Percentiles rank a stretch among this genome's conserved stretches.
These are phyloP conservation scores for Dryadomyces quercus-mongolicae DNA, from an alignment of 2,329 filamentous ascomycete genomes.

Conservation along the genomic window DNA sequence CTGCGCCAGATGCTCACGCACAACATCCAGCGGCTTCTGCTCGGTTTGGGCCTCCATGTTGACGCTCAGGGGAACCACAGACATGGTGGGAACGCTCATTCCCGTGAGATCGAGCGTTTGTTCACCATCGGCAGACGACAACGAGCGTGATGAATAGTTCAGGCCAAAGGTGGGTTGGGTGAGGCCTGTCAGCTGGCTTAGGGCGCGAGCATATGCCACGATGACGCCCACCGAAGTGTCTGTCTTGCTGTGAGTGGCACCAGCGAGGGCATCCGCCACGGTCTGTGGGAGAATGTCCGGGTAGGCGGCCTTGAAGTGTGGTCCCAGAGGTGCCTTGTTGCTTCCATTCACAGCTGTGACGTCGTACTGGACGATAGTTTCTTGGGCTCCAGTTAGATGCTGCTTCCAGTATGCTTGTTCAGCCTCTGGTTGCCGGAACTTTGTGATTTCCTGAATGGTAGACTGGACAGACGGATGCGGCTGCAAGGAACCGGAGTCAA, in stretches of 20 bases:
- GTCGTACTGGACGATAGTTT: background rate
- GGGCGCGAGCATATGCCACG: constrained; percentile 7
- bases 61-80: background rate
- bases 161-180: constrained; percentile 10
- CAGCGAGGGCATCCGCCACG: background rate
- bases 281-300: background rate
- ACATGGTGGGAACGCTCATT: background rate
- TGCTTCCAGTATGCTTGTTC: constrained; percentile 1
- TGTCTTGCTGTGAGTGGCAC: background rate
- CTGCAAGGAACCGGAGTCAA: background rate
- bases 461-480: background rate
- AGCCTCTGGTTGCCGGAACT: background rate
- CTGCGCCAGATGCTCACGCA: constrained; percentile 9
- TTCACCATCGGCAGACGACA: constrained; percentile 6
- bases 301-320: constrained; percentile 9
- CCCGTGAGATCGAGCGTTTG: constrained; percentile 7
- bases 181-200: constrained; percentile 3
- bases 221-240: constrained; percentile 7
- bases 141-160: constrained; percentile 9
- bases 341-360: background rate
- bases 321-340: constrained; percentile 5
- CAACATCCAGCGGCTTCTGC: background rate
- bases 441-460: background rate
- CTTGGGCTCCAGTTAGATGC: background rate
- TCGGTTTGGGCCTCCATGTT: background rate